Evolutionary conservation across 768 basidiomycete species (phyloP).

Genomic region (Ramaria rubella): DNA sequence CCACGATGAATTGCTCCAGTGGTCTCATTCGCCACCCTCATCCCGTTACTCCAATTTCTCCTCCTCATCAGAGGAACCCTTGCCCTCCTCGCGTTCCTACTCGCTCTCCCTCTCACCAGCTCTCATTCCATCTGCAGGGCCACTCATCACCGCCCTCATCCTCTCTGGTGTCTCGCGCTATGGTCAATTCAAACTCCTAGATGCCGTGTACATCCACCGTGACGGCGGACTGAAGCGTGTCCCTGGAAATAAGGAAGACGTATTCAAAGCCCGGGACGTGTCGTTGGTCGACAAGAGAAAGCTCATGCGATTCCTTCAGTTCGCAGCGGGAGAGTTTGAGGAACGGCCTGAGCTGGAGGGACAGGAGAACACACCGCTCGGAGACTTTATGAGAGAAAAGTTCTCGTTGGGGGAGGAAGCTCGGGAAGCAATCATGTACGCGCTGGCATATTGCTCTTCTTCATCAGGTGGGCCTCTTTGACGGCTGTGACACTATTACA

Average conservation of each 20-base stretch:
- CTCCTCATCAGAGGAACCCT: slow-evolving; percentile 14
- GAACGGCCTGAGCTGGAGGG: slow-evolving; percentile 49
- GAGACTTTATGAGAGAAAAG: slow-evolving; percentile 51
- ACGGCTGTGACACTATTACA: too few species aligned
- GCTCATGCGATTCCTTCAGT: slow-evolving; percentile 87
- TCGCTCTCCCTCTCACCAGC: slow-evolving; percentile 81
- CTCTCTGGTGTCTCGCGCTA: slow-evolving; percentile 83
- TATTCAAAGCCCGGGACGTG: slow-evolving; percentile 81
- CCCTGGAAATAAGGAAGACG: slow-evolving; percentile 85
- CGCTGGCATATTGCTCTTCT: slow-evolving; percentile 59
- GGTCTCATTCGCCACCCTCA: slow-evolving; percentile 43
- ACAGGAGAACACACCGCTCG: slow-evolving; percentile 50
- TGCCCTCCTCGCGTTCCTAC: slow-evolving; percentile 65
- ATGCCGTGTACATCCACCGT: slow-evolving; percentile 57
- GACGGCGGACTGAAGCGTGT: slow-evolving; percentile 47
- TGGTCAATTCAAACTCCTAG: slow-evolving; percentile 83
- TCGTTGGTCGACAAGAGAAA: slow-evolving; percentile 79
- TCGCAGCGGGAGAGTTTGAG: slow-evolving; percentile 73
- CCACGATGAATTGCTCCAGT: slow-evolving; percentile 69
- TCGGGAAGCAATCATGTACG: slow-evolving; percentile 60
- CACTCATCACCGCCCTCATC: slow-evolving; percentile 71
- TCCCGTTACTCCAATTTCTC: slow-evolving; percentile 12
- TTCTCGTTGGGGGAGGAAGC: slow-evolving; percentile 60
- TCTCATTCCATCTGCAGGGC: slow-evolving; percentile 72
- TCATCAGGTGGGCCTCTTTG: background rate